phyloP scores from a whole-genome alignment of 345 rosid genomes.

The Brassica incana region DNA sequence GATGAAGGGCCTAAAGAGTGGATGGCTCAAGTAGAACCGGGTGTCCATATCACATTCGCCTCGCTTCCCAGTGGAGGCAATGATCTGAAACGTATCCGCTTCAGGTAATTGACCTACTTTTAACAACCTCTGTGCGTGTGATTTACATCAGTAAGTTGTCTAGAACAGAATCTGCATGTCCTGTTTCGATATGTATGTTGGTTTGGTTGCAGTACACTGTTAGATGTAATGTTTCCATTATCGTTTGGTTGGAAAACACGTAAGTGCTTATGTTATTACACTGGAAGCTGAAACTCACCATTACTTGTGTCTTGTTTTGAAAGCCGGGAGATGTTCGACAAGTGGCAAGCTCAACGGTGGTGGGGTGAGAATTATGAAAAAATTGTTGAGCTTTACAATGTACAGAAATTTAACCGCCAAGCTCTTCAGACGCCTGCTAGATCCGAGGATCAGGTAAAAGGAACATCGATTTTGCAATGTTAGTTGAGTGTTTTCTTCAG shows the following conservation, averaged over 20 bases:
- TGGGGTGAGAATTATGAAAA: conserved; percentile 96
- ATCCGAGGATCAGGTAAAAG: conserved; percentile 80
- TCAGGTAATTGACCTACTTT: conserved; percentile 52
- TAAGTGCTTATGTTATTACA: not conserved
- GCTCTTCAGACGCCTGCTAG: conserved; percentile 89
- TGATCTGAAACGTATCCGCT: conserved; percentile 90
- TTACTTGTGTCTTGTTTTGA: conserved; percentile 24
- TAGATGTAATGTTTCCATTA: not conserved
- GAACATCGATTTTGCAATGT: not conserved
- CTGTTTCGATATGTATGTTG: not conserved
- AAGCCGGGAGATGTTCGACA: conserved; percentile 95
- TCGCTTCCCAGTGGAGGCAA: conserved; percentile 92
- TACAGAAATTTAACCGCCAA: conserved; percentile 91
- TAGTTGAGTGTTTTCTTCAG: not conserved
- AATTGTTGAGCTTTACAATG: conserved; percentile 95
- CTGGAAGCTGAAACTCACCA: conserved; percentile 13
- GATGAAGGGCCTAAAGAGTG: conserved; percentile 90
- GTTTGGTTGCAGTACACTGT: not conserved
- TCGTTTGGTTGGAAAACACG: not conserved
- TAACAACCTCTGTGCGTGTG: conserved; percentile 12
- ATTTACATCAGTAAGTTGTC: no score
- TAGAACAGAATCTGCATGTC: not conserved
- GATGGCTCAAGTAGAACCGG: conserved; percentile 99
- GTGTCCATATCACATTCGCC: conserved; percentile 58
- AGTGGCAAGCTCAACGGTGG: conserved; percentile 98